phyloP scores from a whole-genome alignment of 768 basidiomycete species.

The Crucibulum laeve region DNA sequence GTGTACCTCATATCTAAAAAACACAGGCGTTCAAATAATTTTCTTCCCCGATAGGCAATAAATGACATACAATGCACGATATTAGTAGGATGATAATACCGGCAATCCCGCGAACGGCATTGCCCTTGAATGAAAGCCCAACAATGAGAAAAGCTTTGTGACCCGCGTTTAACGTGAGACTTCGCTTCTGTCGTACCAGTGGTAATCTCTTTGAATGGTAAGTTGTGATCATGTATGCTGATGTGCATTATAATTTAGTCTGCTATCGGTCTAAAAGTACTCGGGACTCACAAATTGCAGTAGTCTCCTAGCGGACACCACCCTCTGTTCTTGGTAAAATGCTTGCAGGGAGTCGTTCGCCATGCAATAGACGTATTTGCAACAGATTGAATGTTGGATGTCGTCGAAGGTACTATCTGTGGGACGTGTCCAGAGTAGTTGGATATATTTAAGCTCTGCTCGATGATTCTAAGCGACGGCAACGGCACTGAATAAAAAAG shows the following conservation, averaged over 20 bases:
- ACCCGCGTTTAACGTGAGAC: conserved; percentile 2
- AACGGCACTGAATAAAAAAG: no score
- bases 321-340: conserved; percentile 35
- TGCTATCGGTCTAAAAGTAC: no score
- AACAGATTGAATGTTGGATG: no score
- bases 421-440: no score
- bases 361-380: conserved; percentile 14
- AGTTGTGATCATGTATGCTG: conserved; percentile 27
- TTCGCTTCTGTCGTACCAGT: not conserved
- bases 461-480: no score
- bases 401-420: no score
- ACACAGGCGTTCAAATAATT: not conserved
- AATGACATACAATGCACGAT: conserved; percentile 23
- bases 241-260: conserved; percentile 3
- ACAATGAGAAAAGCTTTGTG: conserved; percentile 21
- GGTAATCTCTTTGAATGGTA: conserved; percentile 6
- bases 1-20: conserved; percentile 27
- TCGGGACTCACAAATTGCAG: conserved; percentile 35
- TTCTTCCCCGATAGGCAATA: not conserved
- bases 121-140: conserved; percentile 32
- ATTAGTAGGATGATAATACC: conserved; percentile 21
- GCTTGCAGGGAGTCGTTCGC: conserved; percentile 34
- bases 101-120: not conserved
- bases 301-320: conserved; percentile 37
- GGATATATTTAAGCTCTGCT: no score